A percentile compares a stretch with the other conserved stretches of the same genome.
Evolutionary conservation across 805 yeast species (phyloP).

Genomic region (Zygosaccharomyces pseudorouxii): DNA sequence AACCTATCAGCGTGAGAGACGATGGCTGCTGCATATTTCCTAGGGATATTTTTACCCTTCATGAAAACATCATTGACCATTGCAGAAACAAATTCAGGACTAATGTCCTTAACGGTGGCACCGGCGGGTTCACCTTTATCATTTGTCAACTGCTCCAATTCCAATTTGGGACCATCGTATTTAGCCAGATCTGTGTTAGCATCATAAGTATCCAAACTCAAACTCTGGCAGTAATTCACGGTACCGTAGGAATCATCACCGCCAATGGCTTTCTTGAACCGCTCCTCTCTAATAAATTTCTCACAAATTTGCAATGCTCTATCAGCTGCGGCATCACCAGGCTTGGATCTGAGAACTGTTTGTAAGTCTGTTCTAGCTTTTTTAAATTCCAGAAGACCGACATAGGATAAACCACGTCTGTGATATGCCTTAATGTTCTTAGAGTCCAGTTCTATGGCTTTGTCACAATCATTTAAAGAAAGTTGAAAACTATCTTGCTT

Average conservation of each 20-base stretch:
- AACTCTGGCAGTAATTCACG: slow-evolving; percentile 27
- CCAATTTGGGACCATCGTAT: slow-evolving; percentile 30
- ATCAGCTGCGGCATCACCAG: slow-evolving; percentile 64
- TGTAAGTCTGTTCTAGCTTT: slow-evolving; percentile 70
- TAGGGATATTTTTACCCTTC: slow-evolving; percentile 69
- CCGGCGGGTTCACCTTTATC: slow-evolving; percentile 27
- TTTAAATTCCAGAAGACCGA: slow-evolving; percentile 70
- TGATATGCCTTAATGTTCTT: slow-evolving; percentile 75
- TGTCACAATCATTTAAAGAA: slow-evolving; percentile 73
- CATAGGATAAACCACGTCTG: slow-evolving; percentile 76
- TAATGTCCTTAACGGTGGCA: slow-evolving; percentile 40
- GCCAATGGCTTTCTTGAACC: slow-evolving; percentile 84
- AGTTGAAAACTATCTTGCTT: slow-evolving; percentile 82
- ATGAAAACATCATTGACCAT: slow-evolving; percentile 67
- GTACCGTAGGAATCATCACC: slow-evolving; percentile 45
- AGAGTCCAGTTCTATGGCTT: slow-evolving; percentile 64
- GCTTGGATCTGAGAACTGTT: slow-evolving; percentile 54
- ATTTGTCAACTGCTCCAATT: slow-evolving; percentile 28
- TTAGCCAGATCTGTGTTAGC: slow-evolving; percentile 31
- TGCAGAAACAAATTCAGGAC: slow-evolving; percentile 51
- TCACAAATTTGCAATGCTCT: slow-evolving; percentile 59
- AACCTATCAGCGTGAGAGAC: slow-evolving; percentile 64
- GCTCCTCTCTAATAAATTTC: slow-evolving; percentile 61
- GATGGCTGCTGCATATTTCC: slow-evolving; percentile 77
- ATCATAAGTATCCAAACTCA: slow-evolving; percentile 29